Evolutionary conservation across 768 basidiomycete species (phyloP).

Genomic region (Dacryopinax spathularia): DNA sequence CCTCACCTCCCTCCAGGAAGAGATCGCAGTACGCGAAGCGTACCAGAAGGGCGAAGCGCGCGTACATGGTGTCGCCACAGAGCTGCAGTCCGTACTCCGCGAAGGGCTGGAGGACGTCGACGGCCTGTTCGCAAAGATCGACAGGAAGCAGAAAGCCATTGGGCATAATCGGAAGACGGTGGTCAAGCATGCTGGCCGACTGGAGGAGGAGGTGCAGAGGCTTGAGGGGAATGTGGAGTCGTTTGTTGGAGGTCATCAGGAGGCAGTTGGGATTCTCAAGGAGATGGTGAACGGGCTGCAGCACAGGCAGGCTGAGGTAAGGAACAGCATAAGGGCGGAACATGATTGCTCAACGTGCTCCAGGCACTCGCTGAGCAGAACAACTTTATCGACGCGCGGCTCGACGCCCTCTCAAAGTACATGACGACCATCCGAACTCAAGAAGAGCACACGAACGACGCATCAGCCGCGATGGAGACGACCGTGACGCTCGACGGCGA

Average conservation of each 20-base stretch:
- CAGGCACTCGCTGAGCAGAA: conserved; percentile 27
- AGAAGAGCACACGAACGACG: conserved; percentile 41
- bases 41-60: conserved; percentile 58
- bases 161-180: conserved; percentile 53
- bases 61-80: conserved; percentile 57
- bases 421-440: conserved; percentile 42
- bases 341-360: neutral
- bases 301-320: conserved; percentile 30
- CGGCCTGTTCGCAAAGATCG: conserved; percentile 69
- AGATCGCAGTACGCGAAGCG: conserved; percentile 60
- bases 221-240: conserved; percentile 47
- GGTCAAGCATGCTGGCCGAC: conserved; percentile 42
- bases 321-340: neutral
- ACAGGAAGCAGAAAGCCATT: conserved; percentile 55
- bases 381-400: conserved; percentile 41
- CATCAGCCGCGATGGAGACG: conserved; percentile 34
- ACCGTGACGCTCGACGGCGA: conserved; percentile 41
- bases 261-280: conserved; percentile 37
- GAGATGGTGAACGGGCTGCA: conserved; percentile 42
- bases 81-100: conserved; percentile 48
- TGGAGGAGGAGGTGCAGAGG: conserved; percentile 38
- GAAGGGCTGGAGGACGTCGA: conserved; percentile 57
- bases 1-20: conserved; percentile 59
- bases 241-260: conserved; percentile 43
- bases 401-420: conserved; percentile 39